A percentile compares a stretch with the other conserved stretches of the same genome.
phyloP scores from a whole-genome alignment of 2,329 filamentous ascomycete genomes.

The Alternaria metachromatica region DNA sequence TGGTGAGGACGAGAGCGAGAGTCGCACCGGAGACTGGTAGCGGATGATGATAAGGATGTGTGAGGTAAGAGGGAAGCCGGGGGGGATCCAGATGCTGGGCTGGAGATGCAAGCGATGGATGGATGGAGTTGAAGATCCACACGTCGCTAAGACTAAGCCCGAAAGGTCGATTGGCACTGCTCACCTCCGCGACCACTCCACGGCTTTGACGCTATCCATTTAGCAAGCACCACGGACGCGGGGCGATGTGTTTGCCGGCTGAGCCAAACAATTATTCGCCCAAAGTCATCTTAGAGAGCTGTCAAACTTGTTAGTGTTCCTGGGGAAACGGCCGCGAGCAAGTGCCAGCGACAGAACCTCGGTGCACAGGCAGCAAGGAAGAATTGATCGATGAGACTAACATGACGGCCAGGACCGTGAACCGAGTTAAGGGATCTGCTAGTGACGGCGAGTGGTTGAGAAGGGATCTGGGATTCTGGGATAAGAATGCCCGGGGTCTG shows the following conservation, averaged over 20 bases:
- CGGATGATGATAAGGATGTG: constrained; percentile 22
- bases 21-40: constrained; percentile 16
- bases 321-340: background rate
- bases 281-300: constrained; percentile 3
- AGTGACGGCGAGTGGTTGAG: constrained; percentile 1
- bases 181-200: constrained; percentile 19
- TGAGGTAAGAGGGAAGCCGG: constrained; percentile 7
- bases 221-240: constrained; percentile 8
- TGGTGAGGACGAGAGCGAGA: constrained; percentile 8
- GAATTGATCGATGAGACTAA: background rate
- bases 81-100: constrained; percentile 18
- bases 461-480: constrained; percentile 7
- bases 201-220: constrained; percentile 19
- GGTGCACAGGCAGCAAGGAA: background rate
- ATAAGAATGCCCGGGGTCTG: constrained; percentile 6
- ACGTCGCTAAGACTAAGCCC: constrained; percentile 14
- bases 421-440: constrained; percentile 12
- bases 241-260: constrained; percentile 19
- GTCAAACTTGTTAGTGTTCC: background rate
- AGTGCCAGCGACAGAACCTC: background rate
- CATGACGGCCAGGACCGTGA: constrained; percentile 5
- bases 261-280: background rate
- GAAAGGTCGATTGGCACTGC: constrained; percentile 12
- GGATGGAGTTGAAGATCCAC: constrained; percentile 16
- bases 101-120: constrained; percentile 14